A percentile compares a stretch with the other conserved stretches of the same genome.
Evolutionary conservation across 768 basidiomycete genomes (phyloP).

Genomic region (Tulasnella sp.): DNA sequence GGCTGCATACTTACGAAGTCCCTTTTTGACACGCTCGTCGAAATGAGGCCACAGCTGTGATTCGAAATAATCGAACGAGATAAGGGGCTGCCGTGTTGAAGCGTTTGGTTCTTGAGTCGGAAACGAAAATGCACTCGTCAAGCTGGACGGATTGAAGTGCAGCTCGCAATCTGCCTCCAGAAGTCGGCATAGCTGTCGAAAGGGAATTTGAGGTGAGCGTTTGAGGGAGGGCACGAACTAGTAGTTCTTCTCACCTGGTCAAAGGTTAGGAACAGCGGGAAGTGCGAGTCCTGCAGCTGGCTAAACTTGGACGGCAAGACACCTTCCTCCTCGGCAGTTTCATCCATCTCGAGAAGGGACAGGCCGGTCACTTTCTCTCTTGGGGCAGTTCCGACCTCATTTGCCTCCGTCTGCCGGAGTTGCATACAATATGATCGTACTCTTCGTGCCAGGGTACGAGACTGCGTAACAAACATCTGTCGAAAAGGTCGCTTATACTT

Average conservation of each 20-base stretch:
- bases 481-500: background rate
- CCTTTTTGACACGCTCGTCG: conserved; percentile 9
- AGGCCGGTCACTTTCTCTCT: background rate
- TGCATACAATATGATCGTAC: conserved; percentile 62
- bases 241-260: conserved; percentile 20
- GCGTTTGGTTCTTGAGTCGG: background rate
- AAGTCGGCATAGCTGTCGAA: conserved; percentile 19
- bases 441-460: conserved; percentile 51
- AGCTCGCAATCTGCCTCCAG: conserved; percentile 20
- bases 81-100: background rate
- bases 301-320: conserved; percentile 54
- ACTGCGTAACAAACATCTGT: conserved; percentile 28
- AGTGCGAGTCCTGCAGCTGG: conserved; percentile 54
- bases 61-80: conserved; percentile 15
- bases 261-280: conserved; percentile 55
- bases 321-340: conserved; percentile 40
- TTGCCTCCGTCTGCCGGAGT: conserved; percentile 45
- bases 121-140: background rate
- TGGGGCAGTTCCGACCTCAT: background rate
- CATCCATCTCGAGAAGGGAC: conserved; percentile 36
- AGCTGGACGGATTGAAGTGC: background rate
- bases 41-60: conserved; percentile 25
- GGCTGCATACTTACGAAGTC: background rate
- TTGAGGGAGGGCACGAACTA: background rate
- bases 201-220: background rate